These are phyloP conservation scores for Fusarium aywerte DNA, from an alignment of 2,329 filamentous ascomycete genomes.

Conservation along the genomic window DNA sequence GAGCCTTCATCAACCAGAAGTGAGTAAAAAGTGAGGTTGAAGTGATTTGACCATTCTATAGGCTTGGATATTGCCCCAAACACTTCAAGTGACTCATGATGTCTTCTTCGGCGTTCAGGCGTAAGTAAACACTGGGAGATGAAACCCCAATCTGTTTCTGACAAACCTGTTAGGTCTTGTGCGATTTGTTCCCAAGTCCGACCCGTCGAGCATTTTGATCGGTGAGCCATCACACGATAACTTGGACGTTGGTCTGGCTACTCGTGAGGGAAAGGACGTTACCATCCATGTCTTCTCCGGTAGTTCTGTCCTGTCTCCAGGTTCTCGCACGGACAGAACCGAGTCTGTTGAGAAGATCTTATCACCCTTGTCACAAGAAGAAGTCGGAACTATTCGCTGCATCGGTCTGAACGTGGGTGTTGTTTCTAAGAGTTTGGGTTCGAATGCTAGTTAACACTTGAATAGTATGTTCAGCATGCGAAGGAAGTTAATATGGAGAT, in stretches of 20 bases:
- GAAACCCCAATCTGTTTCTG: background rate
- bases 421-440: too few species aligned
- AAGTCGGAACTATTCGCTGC: slow-evolving; percentile 1
- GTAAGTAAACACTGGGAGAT: fast-evolving
- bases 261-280: background rate
- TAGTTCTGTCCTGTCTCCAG: background rate
- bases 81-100: background rate
- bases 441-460: fast-evolving
- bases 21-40: too few species aligned
- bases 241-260: background rate
- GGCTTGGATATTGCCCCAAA: background rate
- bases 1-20: background rate
- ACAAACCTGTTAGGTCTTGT: background rate
- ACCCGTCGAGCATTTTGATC: background rate
- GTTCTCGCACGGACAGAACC: background rate
- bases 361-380: slow-evolving; percentile 2
- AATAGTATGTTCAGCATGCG: slow-evolving; percentile 9
- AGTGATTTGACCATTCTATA: background rate
- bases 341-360: background rate
- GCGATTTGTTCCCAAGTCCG: slow-evolving; percentile 16
- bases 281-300: background rate
- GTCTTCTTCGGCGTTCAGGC: slow-evolving; percentile 1
- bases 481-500: slow-evolving; percentile 13
- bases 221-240: background rate
- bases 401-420: background rate